Evolutionary conservation across 495 filamentous ascomycete genomes (phyloP), one percentile per base, ranked within the genome.

Genomic region (Barbatosphaeria neglecta): DNA sequence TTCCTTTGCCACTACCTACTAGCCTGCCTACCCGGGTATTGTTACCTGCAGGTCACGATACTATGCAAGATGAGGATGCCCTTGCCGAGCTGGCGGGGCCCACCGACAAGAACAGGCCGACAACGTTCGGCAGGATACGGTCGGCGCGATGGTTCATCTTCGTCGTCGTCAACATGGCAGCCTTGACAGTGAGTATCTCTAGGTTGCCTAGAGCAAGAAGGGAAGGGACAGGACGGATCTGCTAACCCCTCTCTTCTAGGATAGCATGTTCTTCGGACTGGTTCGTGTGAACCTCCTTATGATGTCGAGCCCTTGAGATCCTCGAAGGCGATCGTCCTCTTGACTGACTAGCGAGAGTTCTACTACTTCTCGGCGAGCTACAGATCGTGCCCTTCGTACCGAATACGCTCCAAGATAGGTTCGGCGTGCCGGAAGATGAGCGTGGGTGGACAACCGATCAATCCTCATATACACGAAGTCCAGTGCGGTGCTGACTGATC

Each of bases 321-420:
- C 6, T 37, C 33, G 11, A 31, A 11, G 6, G 33, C 15, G 3
- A 16, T 13, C 18, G 37, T 18, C 37, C 9, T 25, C 9, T 25
- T 18, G 17, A 9, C 37, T 18, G 37, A 39, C 24, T n/a, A n/a
- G n/a, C n/a, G n/a, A n/a, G n/a, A n/a, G n/a, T n/a, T n/a, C n/a
- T n/a, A n/a, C n/a, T n/a, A n/a, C n/a, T n/a, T n/a, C n/a, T n/a
- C n/a, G n/a, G n/a, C n/a, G n/a, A n/a, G n/a, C n/a, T n/a, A 22
- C 16, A 41, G 39, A 65, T 82, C 43, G 70, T 83, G 4, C 79
- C 79, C 1, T 69, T 83, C 46, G 64, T 81, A 43, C 79, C 79
- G 17, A 80, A 70, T 49, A 72, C 80, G 37, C 69, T 82, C 1
- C 44, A 59, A 33, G 69, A 74, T 23, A 70, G 76, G 16, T 61